Evolutionary conservation across 225 moss, liverwort and hornwort species (phyloP).

Genomic region (Asterella californica): DNA sequence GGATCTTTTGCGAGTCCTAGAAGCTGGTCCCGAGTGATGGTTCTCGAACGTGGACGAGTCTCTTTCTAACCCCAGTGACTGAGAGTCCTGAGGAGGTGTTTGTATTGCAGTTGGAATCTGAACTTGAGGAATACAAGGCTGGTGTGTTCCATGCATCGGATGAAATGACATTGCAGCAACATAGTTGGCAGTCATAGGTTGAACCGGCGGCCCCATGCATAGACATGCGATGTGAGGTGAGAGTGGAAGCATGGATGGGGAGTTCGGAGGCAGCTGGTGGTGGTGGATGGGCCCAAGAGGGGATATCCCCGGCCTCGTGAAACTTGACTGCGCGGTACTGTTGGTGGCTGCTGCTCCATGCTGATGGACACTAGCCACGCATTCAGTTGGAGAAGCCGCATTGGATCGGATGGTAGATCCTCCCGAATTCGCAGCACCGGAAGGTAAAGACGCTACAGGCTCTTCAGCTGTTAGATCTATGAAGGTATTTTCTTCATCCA

Average conservation of each 20-base stretch:
- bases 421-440: neutral
- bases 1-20: constrained; percentile 22
- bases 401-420: constrained; percentile 15
- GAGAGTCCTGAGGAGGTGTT: constrained; percentile 1
- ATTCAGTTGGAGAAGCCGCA: constrained; percentile 17
- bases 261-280: constrained; percentile 5
- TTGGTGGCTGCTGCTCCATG: constrained; percentile 20
- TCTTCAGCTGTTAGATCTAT: constrained; percentile 20
- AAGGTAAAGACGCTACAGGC: constrained; percentile 5
- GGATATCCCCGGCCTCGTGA: constrained; percentile 4
- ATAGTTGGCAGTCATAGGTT: constrained; percentile 12
- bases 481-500: constrained; percentile 15
- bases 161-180: constrained; percentile 18
- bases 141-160: constrained; percentile 16
- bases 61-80: neutral
- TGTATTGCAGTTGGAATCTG: neutral
- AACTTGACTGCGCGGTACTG: constrained; percentile 8
- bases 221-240: constrained; percentile 10
- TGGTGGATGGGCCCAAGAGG: constrained; percentile 2
- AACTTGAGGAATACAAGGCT: neutral
- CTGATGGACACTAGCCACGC: constrained; percentile 6
- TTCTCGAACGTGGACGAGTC: constrained; percentile 17
- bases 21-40: constrained; percentile 13
- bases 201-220: constrained; percentile 16
- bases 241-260: constrained; percentile 13